Base-by-base conservation (phyloP, 768 basidiomycete species). In the Dioszegia crocea region DNA sequence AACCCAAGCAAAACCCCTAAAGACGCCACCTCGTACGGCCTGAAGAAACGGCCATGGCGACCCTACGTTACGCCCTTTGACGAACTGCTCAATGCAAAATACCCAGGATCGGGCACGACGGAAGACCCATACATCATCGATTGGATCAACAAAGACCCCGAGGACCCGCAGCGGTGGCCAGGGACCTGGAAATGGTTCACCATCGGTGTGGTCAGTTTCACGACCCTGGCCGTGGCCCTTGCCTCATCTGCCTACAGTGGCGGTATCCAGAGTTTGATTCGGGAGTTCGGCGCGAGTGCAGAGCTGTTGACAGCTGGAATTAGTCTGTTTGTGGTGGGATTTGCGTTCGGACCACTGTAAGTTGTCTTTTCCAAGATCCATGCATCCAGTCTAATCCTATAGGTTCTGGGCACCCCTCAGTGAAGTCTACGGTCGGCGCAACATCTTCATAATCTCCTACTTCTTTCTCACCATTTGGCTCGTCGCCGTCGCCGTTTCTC, bases 311-410 rank as follows among this genome's bases (percentile, higher is more conserved):
- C 65, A 46, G 64, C 65, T 41, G 64, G 67, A 62, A 64, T 75
- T n/a, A 63, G 62, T 41, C 46, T 70, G 4, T 67, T 70, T 52
- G 67, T 87, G 31, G 73, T 86, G 29, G 70, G 72, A 26, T 70
- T 72, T 63, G 75, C 66, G 19, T 56, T 78, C 36, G 76, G 77
- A 9, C 77, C 77, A 1, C 60, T 79, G 47, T 47, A 52, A 12
- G 11, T 19, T 17, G 10, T 16, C 8, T 57, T 67, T 5, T 33
- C 27, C 11, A 26, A 11, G 4, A 4, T 36, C 16, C 23, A 31
- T 17, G 5, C n/a, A n/a, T n/a, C n/a, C n/a, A n/a, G n/a, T 64
- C 84, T 33, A 83, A 84, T 82, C 24, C 14, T 59, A 1, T 49
- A 82, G 6, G 73, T 64, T 79, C 29, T 76, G 75, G 77, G 78